A percentile compares a stretch with the other conserved stretches of the same genome.
These are phyloP conservation scores for Ustilago nuda DNA, from an alignment of 1,284 basidiomycete species.

Conservation along the genomic window DNA sequence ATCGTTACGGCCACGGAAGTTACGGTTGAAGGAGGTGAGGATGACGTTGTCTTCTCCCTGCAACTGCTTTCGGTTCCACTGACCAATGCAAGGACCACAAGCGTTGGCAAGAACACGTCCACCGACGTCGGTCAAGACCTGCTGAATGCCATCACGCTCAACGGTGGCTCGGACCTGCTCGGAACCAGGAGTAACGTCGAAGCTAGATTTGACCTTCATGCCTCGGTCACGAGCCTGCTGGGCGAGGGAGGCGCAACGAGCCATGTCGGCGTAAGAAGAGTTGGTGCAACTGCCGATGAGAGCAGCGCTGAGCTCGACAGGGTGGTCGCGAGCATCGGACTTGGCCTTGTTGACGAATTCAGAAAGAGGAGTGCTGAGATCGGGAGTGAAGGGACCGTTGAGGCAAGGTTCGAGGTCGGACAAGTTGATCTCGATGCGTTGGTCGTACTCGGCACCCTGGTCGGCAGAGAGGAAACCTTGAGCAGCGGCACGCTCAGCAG, in stretches of 20 bases:
- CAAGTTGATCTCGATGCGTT: constrained; percentile 93
- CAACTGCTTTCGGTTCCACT: constrained; percentile 95
- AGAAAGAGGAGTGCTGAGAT: constrained; percentile 94
- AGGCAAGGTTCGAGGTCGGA: constrained; percentile 88
- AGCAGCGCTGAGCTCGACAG: constrained; percentile 82
- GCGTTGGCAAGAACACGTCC: constrained; percentile 95
- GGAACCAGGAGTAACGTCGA: constrained; percentile 95
- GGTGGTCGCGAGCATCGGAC: constrained; percentile 84
- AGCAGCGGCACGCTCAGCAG: constrained; percentile 85
- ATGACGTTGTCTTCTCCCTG: constrained; percentile 95
- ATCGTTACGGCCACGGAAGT: constrained; percentile 98
- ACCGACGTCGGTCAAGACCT: constrained; percentile 84
- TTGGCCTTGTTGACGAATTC: constrained; percentile 84
- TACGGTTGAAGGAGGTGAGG: constrained; percentile 95
- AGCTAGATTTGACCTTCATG: constrained; percentile 85
- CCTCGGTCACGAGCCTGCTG: constrained; percentile 87
- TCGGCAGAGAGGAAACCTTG: constrained; percentile 85
- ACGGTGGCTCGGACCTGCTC: constrained; percentile 98
- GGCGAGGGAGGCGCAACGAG: constrained; percentile 89
- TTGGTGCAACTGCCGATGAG: constrained; percentile 99
- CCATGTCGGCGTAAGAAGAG: constrained; percentile 73
- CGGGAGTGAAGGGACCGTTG: constrained; percentile 98
- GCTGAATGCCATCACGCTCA: constrained; percentile 89
- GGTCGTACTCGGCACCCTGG: constrained; percentile 91
- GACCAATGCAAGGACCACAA: constrained; percentile 98